Evolutionary conservation across 2,329 filamentous ascomycete genomes (phyloP).

Genomic region (Beauveria bassiana): DNA sequence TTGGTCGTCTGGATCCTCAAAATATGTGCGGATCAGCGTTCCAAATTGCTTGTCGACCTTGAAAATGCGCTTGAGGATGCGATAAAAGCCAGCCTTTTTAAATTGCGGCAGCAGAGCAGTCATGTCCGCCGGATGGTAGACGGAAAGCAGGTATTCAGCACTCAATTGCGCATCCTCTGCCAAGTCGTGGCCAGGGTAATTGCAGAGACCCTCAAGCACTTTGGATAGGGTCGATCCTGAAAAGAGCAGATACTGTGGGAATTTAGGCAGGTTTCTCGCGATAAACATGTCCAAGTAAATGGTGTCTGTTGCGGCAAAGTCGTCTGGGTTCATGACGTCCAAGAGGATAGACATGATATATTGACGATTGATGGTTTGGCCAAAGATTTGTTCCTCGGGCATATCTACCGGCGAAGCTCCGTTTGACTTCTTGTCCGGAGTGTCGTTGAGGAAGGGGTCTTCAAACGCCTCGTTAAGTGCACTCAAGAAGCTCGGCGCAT

Average conservation of each 20-base stretch:
- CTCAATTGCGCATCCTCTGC: conserved; percentile 95
- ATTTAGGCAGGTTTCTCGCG: conserved; percentile 90
- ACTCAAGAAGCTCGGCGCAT: conserved; percentile 87
- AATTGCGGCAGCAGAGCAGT: conserved; percentile 69
- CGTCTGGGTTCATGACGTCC: conserved; percentile 74
- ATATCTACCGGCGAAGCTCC: conserved; percentile 42
- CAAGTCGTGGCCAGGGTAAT: conserved; percentile 71
- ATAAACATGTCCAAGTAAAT: conserved; percentile 99
- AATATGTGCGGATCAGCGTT: conserved; percentile 70
- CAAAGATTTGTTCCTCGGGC: conserved; percentile 59
- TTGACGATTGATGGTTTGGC: conserved; percentile 75
- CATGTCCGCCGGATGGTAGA: conserved; percentile 84
- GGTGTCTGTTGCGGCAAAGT: conserved; percentile 73
- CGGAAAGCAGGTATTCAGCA: conserved; percentile 85
- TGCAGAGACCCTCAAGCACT: conserved; percentile 74
- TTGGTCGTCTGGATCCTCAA: conserved; percentile 75
- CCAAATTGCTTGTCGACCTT: conserved; percentile 71
- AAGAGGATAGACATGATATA: conserved; percentile 86
- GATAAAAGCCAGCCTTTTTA: conserved; percentile 73
- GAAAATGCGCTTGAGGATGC: conserved; percentile 86
- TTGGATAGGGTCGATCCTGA: conserved; percentile 78
- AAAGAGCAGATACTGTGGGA: conserved; percentile 88
- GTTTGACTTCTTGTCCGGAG: conserved; percentile 53
- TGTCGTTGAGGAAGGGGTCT: conserved; percentile 83
- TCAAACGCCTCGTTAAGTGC: conserved; percentile 97